Percentiles rank a stretch among this genome's conserved stretches.
phyloP scores from a whole-genome alignment of 441 rosid species.

The Macaranga tanarius region DNA sequence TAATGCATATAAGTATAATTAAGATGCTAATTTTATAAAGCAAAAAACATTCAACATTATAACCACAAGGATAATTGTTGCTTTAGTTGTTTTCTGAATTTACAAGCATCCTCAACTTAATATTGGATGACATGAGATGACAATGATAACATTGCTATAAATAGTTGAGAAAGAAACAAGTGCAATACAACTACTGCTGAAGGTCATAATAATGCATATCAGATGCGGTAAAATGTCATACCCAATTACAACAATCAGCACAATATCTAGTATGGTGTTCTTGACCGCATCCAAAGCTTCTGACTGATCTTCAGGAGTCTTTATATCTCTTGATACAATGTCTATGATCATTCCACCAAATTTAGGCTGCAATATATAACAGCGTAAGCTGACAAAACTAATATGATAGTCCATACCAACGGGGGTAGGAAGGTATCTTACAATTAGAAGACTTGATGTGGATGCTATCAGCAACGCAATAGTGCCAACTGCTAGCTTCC shows the following conservation, averaged over 20 bases:
- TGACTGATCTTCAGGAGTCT: conserved; percentile 59
- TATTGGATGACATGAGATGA: neutral
- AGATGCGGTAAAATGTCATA: conserved; percentile 30
- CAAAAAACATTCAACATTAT: neutral
- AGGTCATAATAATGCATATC: neutral
- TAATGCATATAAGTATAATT: neutral
- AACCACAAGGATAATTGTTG: neutral
- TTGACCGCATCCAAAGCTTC: conserved; percentile 66
- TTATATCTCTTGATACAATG: conserved; percentile 73
- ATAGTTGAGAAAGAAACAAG: conserved; percentile 1
- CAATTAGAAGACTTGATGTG: conserved; percentile 66
- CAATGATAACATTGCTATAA: neutral
- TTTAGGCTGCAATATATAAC: conserved; percentile 63
- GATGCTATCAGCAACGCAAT: conserved; percentile 72
- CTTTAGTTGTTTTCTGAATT: neutral
- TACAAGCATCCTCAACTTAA: neutral
- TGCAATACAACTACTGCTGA: neutral
- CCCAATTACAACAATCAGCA: conserved; percentile 81
- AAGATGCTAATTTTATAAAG: neutral
- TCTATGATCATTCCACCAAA: conserved; percentile 89
- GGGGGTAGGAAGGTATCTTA: conserved; percentile 28
- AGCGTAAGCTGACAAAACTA: neutral
- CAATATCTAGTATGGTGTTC: conserved; percentile 59
- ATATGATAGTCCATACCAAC: neutral
- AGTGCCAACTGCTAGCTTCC: conserved; percentile 67